A percentile compares a stretch with the other conserved stretches of the same genome.
phyloP scores from a whole-genome alignment of 1,284 basidiomycete genomes.

The Rhodotorula sp. region DNA sequence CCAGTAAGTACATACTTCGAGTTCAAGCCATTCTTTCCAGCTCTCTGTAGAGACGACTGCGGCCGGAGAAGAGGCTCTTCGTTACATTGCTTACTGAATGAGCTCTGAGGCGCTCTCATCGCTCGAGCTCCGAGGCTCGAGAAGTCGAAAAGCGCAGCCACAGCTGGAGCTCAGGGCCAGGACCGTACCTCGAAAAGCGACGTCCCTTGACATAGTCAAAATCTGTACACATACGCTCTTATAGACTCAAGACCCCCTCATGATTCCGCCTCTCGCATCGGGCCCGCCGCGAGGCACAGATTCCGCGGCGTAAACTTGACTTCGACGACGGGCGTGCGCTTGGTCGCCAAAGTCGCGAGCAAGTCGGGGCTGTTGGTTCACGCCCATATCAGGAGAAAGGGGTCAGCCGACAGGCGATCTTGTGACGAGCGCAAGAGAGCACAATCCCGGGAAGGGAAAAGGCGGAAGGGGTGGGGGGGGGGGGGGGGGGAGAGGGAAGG shows the following conservation, averaged over 20 bases:
- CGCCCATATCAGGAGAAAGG: not conserved
- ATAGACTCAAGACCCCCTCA: not conserved
- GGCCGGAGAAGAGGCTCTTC: too few species aligned
- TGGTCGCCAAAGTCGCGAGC: conserved; percentile 87
- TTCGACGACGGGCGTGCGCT: conserved; percentile 87
- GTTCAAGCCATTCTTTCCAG: too few species aligned
- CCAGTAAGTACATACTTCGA: too few species aligned
- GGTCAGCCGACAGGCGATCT: not conserved
- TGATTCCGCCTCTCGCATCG: conserved; percentile 19
- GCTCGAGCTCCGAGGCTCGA: too few species aligned
- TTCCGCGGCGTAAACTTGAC: conserved; percentile 94
- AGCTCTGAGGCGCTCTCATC: too few species aligned
- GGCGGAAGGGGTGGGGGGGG: not conserved
- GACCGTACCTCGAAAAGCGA: too few species aligned
- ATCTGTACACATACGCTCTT: not conserved
- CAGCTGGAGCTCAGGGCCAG: not conserved
- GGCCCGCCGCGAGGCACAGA: conserved; percentile 82
- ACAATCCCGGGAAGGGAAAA: not conserved
- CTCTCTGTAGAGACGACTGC: too few species aligned
- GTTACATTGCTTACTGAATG: too few species aligned
- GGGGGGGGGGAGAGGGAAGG: too few species aligned
- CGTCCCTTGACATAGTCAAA: too few species aligned
- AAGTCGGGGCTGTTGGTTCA: conserved; percentile 67
- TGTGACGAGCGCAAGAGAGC: conserved; percentile 11
- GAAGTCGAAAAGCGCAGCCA: not conserved